These are phyloP conservation scores for Coemansia sp. DNA, from an alignment of 192 early-diverging fungal species.

Conservation along the genomic window DNA sequence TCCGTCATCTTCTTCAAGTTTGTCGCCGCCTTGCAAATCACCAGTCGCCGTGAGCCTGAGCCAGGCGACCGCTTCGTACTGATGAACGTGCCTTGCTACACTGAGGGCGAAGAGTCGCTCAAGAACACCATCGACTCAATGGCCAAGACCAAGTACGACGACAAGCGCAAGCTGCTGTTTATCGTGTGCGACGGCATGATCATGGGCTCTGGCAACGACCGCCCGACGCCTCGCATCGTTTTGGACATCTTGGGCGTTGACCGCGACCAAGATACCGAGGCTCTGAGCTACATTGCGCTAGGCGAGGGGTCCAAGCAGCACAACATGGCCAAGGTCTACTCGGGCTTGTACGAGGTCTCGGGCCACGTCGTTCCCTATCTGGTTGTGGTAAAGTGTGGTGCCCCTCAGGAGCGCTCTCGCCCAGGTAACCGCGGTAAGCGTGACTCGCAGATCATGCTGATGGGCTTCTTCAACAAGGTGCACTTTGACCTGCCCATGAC, in stretches of 20 bases:
- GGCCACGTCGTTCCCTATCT: slow-evolving; percentile 94
- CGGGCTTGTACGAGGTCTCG: slow-evolving; percentile 90
- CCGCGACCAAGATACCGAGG: slow-evolving; percentile 79
- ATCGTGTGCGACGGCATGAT: slow-evolving; percentile 98
- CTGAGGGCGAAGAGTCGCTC: slow-evolving; percentile 94
- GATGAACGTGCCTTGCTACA: slow-evolving; percentile 96
- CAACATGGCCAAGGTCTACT: slow-evolving; percentile 98
- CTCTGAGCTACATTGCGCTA: slow-evolving; percentile 84
- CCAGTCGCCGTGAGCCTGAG: slow-evolving; percentile 73
- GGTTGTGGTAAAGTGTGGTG: slow-evolving; percentile 94
- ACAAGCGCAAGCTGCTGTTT: slow-evolving; percentile 97
- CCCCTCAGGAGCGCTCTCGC: slow-evolving; percentile 75
- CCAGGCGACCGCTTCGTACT: slow-evolving; percentile 90
- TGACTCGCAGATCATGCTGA: slow-evolving; percentile 97
- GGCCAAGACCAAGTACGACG: slow-evolving; percentile 88
- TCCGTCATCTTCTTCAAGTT: slow-evolving; percentile 94
- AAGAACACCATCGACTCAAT: slow-evolving; percentile 92
- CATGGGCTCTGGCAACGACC: slow-evolving; percentile 95
- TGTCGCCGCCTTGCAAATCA: slow-evolving; percentile 88
- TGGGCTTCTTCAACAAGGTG: slow-evolving; percentile 97
- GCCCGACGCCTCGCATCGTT: slow-evolving; percentile 95
- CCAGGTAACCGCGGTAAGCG: slow-evolving; percentile 99
- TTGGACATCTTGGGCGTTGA: slow-evolving; percentile 95
- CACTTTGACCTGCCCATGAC: slow-evolving; percentile 94
- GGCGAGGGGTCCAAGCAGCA: slow-evolving; percentile 90